Base-by-base conservation (phyloP, 2,329 filamentous ascomycete species). In the Fusarium pilosicola region DNA sequence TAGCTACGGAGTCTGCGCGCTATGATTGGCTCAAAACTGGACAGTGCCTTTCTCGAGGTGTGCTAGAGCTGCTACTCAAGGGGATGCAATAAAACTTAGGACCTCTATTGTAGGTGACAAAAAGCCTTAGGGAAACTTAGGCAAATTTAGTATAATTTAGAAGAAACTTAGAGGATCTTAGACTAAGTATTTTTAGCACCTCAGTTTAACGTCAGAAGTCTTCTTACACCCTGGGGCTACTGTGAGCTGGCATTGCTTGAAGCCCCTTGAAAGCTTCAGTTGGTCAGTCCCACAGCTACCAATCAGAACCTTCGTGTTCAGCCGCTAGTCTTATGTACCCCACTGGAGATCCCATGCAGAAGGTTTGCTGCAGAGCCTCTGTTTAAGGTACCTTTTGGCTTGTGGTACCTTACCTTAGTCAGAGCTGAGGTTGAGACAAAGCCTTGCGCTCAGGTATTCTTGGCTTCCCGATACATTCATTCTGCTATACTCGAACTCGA, bases 221-320 rank as follows among this genome's bases (percentile, higher is more conserved):
- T 32, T 32, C 30, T 32, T 32, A 32, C 30, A 32, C 30, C 30
- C 30, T 32, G 30, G 30, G 30, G 30, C 30, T 32, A 36, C 15
- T 18, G 48, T 76, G 73, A 74, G 75, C 74, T 77, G 75, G 76
- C 76, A 74, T 61, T 66, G 70, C 69, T 77, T 60, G 42, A 57
- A 73, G 30, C 72, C 65, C 65, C 72, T 73, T 73, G 64, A 52
- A 60, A 58, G 65, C 64, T 66, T 42, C 52, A 51, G 45, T 70
- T 72, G 66, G 42, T 55, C 60, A 49, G 49, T 51, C 28, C 45
- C 52, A 38, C 36, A 59, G 41, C 28, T 45, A 58, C 73, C 72
- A 74, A 68, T 61, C 65, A 73, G 48, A 58, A 54, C 49, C 55
- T 51, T 20, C 14, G 22, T 28, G 26, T 44, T 64, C 63, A 72